Evolutionary conservation across 176 grass and related monocot species (phyloP), one percentile per base, ranked within the genome.

Genomic region (Cocos nucifera): DNA sequence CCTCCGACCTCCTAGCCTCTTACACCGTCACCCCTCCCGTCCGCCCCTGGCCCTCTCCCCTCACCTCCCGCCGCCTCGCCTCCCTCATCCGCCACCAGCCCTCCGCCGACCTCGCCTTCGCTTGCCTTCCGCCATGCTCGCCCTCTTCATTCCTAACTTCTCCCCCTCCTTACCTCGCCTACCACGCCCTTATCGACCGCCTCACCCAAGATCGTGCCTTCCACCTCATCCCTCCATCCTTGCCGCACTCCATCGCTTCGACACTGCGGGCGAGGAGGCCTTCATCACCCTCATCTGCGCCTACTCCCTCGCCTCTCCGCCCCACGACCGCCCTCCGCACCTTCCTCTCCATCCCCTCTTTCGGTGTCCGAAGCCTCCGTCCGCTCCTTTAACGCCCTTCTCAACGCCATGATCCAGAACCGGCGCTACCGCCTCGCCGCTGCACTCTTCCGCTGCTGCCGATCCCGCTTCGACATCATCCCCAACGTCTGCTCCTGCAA

Each of bases 311-410:
- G 57, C 81, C 23, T 70, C 80, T n/a, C 21, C 74, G 59, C 17
- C 78, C 80, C 12, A 80, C 85, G 22, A 70, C 74, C 2, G 71
- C 81, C 57, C 77, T 94, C 64, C 85, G 81, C 63, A 72, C 73
- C 74, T 88, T 88, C 78, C 77, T 88, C 64, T 88, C 84, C 51
- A 73, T 88, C 57, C 80, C 89, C 12, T 82, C 81, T 63, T 88
- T 81, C 59, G 82, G 85, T 23, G 76, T 78, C 61, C 78, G 35
- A 57, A 57, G 63, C 80, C 9, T 84, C 84, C 71, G 59, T 67
- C 49, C 77, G 81, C 59, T 88, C 89, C 19, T 82, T 94, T 72
- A 94, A 94, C 72, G 84, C 80, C 17, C 89, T 94, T 32, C 81
- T 88, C 60, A 71, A 81, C 28, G 79, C 78, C 4, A 74, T 95